Evolutionary conservation across 2,329 filamentous ascomycete genomes (phyloP), one percentile per base, ranked within the genome.

Genomic region (Lecanicillium sp.): DNA sequence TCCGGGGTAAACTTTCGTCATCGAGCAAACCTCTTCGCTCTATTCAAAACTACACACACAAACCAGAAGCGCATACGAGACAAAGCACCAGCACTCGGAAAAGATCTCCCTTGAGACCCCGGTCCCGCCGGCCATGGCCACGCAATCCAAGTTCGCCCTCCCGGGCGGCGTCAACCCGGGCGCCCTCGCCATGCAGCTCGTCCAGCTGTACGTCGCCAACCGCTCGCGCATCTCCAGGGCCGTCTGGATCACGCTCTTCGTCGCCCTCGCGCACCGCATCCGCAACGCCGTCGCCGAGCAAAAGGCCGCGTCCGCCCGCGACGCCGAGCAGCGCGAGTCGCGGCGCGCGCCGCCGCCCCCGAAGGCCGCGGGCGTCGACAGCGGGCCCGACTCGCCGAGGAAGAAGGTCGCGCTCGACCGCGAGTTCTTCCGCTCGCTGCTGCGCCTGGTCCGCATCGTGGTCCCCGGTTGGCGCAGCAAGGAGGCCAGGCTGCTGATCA

Each of bases 401-500:
- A 89, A 88, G 70, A 91, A 87, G 69, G 90, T 96, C 47, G 91
- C 95, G 69, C 72, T 98, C 57, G 94, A 98, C 65, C 78, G 89
- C 60, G 91, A 96, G 54, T 82, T 82, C 67, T 79, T 81, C 65
- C 81, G 82, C 55, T 89, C 84, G 52, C 68, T 98, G 56, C 71
- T 93, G 55, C 77, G 84, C 32, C 68, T 98, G 59, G 65, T 96
- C 56, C 82, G 77, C 64, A 95, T 98, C 60, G 90, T 94, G 40
- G 84, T 98, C 53, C 93, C 93, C 0, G 86, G 90, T 39, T 94
- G 87, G 84, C 78, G 79, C 61, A 95, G 86, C 67, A 90, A 90
- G 64, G 93, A 98, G 72, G 74, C 91, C 26, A 73, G 90, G 54
- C 71, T 98, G 58, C 71, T 98, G 50, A 75, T 91, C 57, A 94